Evolutionary conservation across 179 eudicot genomes (phyloP), one percentile per base, ranked within the genome.

Genomic region (Amaranthus tricolor): DNA sequence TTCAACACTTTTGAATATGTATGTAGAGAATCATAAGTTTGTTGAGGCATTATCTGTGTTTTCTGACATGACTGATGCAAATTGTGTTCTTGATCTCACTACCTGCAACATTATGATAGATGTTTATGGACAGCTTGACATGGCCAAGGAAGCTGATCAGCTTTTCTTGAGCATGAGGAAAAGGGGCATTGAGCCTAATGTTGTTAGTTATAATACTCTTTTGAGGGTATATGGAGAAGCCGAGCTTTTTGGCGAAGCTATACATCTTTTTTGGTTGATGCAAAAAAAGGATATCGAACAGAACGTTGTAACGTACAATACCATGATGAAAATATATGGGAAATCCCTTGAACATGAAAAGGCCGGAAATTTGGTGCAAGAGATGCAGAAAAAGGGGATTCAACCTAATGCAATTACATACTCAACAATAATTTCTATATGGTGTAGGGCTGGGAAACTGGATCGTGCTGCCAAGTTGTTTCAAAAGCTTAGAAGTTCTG

Each of bases 91-190:
- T 79, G 96, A 94, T 83, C 90, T 92, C 44, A 92, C 93, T 0
- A 90, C 96, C 0, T 94, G 97, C 77, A 94, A 94, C 72, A 85
- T 94, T 40, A 94, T 92, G 97, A 88, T 94, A 24, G 97, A 94
- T 86, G 96, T 90, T 68, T 94, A 90, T 76, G 98, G 97, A 68
- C 97, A 90, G 86, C 92, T 94, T 71, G 97, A 89, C 76, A 88
- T 94, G 98, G 96, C 91, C 51, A 90, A 89, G 79, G 97, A 94
- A 80, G 97, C 98, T 2, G 98, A 94, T 77, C 84, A 83, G 82
- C 84, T 94, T 49, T 94, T 94, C 76, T 92, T 93, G 96, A 84
- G 96, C 74, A 86, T 94, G 98, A 88, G 92, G 77, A 90, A 86
- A 81, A 82, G 87, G 81, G 93, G 96, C 55, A 88, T 94, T 70